Evolutionary conservation across 305 asterid species (phyloP).

Genomic region (Fraxinus floribunda): DNA sequence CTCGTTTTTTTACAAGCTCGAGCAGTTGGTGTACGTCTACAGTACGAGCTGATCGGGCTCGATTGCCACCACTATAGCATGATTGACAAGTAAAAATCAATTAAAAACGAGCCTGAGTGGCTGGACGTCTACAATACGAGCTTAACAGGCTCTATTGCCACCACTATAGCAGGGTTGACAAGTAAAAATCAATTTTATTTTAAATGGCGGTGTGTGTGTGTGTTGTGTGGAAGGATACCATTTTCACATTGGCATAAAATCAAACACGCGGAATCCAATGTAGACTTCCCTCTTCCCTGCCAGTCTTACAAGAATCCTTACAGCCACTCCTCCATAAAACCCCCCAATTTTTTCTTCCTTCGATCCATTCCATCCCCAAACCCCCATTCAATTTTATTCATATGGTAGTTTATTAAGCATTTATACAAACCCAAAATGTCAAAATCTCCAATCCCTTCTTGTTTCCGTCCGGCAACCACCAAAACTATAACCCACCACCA

Average conservation of each 20-base stretch:
- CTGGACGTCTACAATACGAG: no score
- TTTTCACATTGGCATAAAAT: neutral
- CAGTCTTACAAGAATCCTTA: neutral
- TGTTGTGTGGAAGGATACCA: no score
- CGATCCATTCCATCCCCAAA: neutral
- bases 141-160: no score
- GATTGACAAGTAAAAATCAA: no score
- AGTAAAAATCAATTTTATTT: neutral
- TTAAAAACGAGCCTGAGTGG: no score
- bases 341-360: neutral
- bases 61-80: no score
- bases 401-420: neutral
- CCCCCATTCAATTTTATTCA: neutral
- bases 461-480: constrained; percentile 29
- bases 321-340: neutral
- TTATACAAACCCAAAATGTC: neutral
- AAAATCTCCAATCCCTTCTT: constrained; percentile 33
- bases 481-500: constrained; percentile 19
- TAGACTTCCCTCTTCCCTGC: neutral
- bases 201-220: neutral
- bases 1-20: no score
- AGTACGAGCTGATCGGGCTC: no score
- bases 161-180: neutral
- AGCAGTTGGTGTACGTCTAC: no score
- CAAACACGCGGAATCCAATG: constrained; percentile 9